Evolutionary conservation across 202 grass and related monocot genomes (phyloP), one percentile per base, ranked within the genome.

Genomic region (Schoenoplectus triqueter): DNA sequence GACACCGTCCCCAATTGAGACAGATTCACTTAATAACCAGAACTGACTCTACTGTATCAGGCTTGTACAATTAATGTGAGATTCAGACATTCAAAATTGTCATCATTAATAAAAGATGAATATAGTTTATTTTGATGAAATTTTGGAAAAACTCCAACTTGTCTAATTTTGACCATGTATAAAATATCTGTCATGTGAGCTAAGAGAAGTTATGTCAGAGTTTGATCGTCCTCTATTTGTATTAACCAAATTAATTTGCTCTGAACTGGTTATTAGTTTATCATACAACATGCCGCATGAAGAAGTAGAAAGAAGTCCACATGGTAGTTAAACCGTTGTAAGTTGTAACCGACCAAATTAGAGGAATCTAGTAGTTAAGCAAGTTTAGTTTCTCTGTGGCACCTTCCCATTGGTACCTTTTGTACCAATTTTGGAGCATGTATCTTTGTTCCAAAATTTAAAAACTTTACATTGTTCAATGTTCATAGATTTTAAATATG

Each of bases 311-410:
- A 69, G 64, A 18, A 65, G 65, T 18, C 49, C 81, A 83, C 64
- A 83, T 69, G 81, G 81, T 83, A 83, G 81, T 83, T 83, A 83
- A 69, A 83, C 81, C 81, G 81, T 83, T 71, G 17, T 31, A 31
- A 31, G 31, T 31, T 31, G 31, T 70, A 83, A 83, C 81, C 81
- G 81, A 83, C 81, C 65, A 83, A 19, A 57, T 70, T 44, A 56
- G 64, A n/a, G 48, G 49, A 83, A 69, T 69, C 81, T 60, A 50
- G 65, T 60, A 49, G 80, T 83, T 83, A 83, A 40, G 48, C 11
- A 56, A 83, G 1, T 22, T 10, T 17, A 10, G 45, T 42, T 69
- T 7, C 71, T 70, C 45, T 83, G 66, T 42, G 81, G 21, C 65
- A 15, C 10, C 57, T 71, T 54, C 21, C 15, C 19, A 1, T 47